Evolutionary conservation across 805 yeast species (phyloP), one percentile per base, ranked within the genome.

Genomic region (Candida qinlingensis): DNA sequence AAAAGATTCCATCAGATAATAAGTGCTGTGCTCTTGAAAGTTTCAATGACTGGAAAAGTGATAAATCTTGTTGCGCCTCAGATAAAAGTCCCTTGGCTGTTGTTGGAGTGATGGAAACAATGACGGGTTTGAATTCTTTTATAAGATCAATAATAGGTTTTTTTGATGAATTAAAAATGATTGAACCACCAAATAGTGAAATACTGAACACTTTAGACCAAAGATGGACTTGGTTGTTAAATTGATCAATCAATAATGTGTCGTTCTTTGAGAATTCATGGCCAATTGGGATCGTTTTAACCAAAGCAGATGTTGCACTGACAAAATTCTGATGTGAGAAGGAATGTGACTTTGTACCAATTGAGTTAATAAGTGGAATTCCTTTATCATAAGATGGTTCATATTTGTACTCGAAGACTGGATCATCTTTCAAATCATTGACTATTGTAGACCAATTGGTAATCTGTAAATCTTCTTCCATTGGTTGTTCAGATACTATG

Each of bases 291-390:
- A 68, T 60, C 0, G 59, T 54, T 37, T 62, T 68, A 5, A 72
- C 66, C 27, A 75, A 67, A 1, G 85, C 70, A 3, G 86, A 79
- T 34, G 76, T 64, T 6, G 80, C 70, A 52, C 83, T 74, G 5
- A 79, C 75, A 38, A 80, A 60, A 52, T 78, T 77, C 49, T 74
- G 66, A 48, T 80, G 83, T 5, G 79, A 73, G 55, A 74, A 80
- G 10, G 66, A 55, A 2, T 67, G 63, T 1, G 67, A 57, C 9
- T 55, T 54, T 12, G 59, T 55, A 27, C 65, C 51, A 11, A 64
- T 40, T 9, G 73, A 72, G 33, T 63, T 58, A 28, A 72, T 71
- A 39, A 68, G 64, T 4, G 71, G 61, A 1, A 48, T 48, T 30
- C 58, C 54, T 42, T 59, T 54, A 57, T 69, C 65, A 41, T 52